Evolutionary conservation across 1,284 basidiomycete genomes (phyloP).

Genomic region (Sanguinoderma infundibulare): DNA sequence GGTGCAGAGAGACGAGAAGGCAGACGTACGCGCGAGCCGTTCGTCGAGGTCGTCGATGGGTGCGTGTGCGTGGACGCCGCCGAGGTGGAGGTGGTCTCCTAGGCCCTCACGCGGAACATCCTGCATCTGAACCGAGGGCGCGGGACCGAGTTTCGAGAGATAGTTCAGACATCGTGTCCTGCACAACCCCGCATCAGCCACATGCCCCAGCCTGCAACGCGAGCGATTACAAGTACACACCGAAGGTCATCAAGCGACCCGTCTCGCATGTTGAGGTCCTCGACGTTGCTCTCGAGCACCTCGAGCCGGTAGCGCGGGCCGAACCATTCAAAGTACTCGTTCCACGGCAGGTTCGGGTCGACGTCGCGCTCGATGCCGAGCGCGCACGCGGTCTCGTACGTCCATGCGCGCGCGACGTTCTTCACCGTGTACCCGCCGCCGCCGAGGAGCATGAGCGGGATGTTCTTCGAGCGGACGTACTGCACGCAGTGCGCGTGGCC

Average conservation of each 20-base stretch:
- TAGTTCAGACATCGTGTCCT: slow-evolving; percentile 59
- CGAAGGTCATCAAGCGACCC: slow-evolving; percentile 83
- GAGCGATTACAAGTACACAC: too few relatives aligned
- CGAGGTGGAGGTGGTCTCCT: slow-evolving; percentile 65
- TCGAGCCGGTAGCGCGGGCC: slow-evolving; percentile 95
- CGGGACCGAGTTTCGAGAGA: slow-evolving; percentile 76
- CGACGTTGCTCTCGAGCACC: slow-evolving; percentile 92
- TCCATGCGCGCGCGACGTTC: slow-evolving; percentile 96
- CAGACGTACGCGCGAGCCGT: slow-evolving; percentile 65
- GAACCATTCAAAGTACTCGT: slow-evolving; percentile 98
- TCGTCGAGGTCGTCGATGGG: slow-evolving; percentile 67
- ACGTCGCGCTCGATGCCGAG: slow-evolving; percentile 83
- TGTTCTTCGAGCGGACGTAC: slow-evolving; percentile 83
- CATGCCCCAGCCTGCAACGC: neutral
- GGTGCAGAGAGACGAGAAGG: neutral
- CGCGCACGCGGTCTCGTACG: slow-evolving; percentile 95
- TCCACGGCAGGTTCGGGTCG: slow-evolving; percentile 88
- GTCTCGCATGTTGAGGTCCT: slow-evolving; percentile 88
- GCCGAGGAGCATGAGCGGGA: slow-evolving; percentile 92
- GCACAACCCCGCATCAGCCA: neutral
- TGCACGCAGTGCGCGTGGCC: slow-evolving; percentile 93
- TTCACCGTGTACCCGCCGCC: slow-evolving; percentile 97
- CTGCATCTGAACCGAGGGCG: slow-evolving; percentile 90
- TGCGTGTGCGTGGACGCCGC: slow-evolving; percentile 46
- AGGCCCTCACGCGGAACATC: slow-evolving; percentile 76